phyloP scores from a whole-genome alignment of 2,329 filamentous ascomycete genomes.

The Cladosporium austrohemisphaericum region DNA sequence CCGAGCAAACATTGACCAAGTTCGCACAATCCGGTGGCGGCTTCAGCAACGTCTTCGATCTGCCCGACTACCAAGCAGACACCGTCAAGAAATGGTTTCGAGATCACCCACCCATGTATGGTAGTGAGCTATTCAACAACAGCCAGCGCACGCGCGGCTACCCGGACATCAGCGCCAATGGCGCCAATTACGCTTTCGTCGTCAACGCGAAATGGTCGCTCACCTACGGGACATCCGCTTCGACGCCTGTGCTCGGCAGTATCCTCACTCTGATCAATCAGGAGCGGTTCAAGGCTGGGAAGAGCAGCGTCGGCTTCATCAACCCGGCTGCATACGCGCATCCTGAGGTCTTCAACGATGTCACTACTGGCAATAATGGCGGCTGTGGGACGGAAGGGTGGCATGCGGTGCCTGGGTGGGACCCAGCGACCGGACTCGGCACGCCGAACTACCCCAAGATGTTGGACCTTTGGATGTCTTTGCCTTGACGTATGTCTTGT shows the following conservation, averaged over 20 bases:
- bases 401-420: constrained; percentile 30
- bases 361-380: constrained; percentile 37
- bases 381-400: constrained; percentile 38
- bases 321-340: constrained; percentile 46
- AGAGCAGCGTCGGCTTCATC: constrained; percentile 40
- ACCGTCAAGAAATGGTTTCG: constrained; percentile 42
- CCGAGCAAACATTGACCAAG: constrained; percentile 46
- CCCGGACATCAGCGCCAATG: constrained; percentile 40
- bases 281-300: constrained; percentile 35
- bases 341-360: constrained; percentile 37
- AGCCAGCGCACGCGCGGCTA: constrained; percentile 43
- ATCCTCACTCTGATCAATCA: constrained; percentile 48
- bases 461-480: constrained; percentile 26
- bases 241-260: constrained; percentile 47
- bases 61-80: constrained; percentile 46
- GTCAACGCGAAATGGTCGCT: constrained; percentile 42
- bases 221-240: constrained; percentile 51
- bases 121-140: constrained; percentile 46
- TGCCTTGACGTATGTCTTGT: constrained; percentile 24
- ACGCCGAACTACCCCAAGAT: constrained; percentile 33
- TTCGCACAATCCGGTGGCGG: constrained; percentile 46
- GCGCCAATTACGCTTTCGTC: constrained; percentile 37
- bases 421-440: constrained; percentile 30
- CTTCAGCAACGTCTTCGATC: constrained; percentile 48
- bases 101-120: constrained; percentile 41